Base-by-base conservation (phyloP, 495 filamentous ascomycete genomes). In the Neurospora sp. region DNA sequence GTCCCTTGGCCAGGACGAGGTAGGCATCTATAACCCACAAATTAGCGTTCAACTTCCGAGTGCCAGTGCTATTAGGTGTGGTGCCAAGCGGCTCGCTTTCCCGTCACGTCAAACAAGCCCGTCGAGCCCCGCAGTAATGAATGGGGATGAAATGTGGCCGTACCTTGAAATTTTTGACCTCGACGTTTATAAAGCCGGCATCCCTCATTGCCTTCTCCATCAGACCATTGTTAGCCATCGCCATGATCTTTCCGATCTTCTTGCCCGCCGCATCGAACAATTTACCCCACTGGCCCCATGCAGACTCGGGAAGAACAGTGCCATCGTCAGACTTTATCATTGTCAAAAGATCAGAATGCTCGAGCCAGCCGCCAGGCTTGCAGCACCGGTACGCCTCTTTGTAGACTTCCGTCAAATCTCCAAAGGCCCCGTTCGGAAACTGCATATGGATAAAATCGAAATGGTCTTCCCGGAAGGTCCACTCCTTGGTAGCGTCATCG, bases 401-500 rank as follows among this genome's bases (percentile, higher is more conserved):
- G 41, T 77, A 75, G 12, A 83, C 83, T 31, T 74, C 79, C 5
- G 80, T 77, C 89, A 89, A 90, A 75, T 89, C 82, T 38, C 75
- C 77, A 68, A 90, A 82, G 35, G 82, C 84, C 44, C 81, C 87
- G 70, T 82, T 82, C 27, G 89, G 75, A 8, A 80, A 75, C 31
- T 87, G 83, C 5, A 86, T 82, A 76, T 91, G 87, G 69, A 91
- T 83, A 65, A 87, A 88, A 79, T 91, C 89, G 73, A 90, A 90
- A 71, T 77, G 70, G 40, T 84, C 76, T 22, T 78, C 72, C 18
- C 78, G 74, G 71, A 83, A 86, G 14, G 82, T 74, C 87, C 86
- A 89, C 9, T 78, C 76, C 9, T 73, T 65, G 69, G 84, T 81
- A 75, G 85, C 84, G 72, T 88, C 84, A 72, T 87, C 84, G 38